These are phyloP conservation scores for Pseudogymnoascus sp. DNA, from an alignment of 2,329 filamentous ascomycete genomes.

Conservation along the genomic window DNA sequence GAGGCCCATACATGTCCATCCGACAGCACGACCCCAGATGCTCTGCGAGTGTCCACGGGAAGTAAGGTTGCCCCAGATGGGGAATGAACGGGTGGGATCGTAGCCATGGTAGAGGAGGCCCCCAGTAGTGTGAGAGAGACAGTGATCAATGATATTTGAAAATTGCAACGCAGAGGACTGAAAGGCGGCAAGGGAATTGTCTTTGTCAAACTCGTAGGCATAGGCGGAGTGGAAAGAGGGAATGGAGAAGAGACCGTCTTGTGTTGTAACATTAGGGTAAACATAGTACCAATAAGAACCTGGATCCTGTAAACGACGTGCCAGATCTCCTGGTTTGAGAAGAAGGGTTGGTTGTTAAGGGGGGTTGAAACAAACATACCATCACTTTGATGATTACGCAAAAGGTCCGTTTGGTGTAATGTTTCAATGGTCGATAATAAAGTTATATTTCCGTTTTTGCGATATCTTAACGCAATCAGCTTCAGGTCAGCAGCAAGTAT, in stretches of 20 bases:
- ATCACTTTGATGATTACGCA: conserved; percentile 3
- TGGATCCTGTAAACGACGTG: background rate
- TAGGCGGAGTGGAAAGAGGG: conserved; percentile 9
- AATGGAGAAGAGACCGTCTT: conserved; percentile 9
- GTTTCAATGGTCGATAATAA: background rate
- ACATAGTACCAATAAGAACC: background rate
- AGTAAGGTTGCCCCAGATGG: conserved; percentile 3
- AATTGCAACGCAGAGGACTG: background rate
- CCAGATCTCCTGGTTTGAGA: background rate
- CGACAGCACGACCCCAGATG: conserved; percentile 8
- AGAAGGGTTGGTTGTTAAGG: no score
- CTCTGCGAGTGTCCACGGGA: background rate
- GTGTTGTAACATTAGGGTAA: conserved; percentile 1
- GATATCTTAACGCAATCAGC: conserved; percentile 3
- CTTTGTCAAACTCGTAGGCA: background rate
- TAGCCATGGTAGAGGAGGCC: conserved; percentile 8
- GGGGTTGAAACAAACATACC: background rate
- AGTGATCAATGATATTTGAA: background rate
- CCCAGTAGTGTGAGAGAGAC: background rate
- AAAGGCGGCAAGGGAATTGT: conserved; percentile 3
- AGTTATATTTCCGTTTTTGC: background rate
- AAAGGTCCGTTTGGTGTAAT: background rate
- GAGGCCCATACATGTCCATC: conserved; percentile 7
- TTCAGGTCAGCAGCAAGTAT: background rate
- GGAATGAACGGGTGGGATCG: background rate